Conservation (phyloP, 148 eudicot species). For the Camellia japonica region DNA sequence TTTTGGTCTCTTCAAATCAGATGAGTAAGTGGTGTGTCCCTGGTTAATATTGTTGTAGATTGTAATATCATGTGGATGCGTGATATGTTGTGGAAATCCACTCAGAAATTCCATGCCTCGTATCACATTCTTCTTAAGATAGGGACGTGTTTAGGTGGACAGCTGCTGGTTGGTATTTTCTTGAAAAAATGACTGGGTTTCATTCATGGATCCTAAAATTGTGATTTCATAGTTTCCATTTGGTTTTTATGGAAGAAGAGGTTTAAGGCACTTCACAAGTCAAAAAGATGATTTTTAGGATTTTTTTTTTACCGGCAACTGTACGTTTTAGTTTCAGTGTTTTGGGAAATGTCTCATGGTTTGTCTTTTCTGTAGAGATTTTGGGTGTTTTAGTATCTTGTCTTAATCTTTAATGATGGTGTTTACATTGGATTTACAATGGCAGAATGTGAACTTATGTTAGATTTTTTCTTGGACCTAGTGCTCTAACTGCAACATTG, state of each 20-base stretch:
- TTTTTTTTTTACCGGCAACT: not conserved
- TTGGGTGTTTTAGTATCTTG: not conserved
- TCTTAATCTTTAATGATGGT: not conserved
- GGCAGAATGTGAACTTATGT: not conserved
- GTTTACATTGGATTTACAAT: not conserved
- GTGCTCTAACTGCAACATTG: not conserved
- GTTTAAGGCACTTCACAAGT: not conserved
- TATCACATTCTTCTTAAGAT: not conserved
- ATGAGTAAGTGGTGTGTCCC: not conserved
- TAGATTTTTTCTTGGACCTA: not conserved
- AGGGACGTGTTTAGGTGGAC: not conserved
- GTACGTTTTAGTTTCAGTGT: not conserved
- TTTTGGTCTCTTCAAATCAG: not conserved
- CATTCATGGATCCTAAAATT: not conserved
- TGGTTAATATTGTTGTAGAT: constrained; percentile 1
- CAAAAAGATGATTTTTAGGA: not conserved
- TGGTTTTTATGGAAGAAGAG: not conserved
- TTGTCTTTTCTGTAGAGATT: not conserved
- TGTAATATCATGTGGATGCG: not conserved
- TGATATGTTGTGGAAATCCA: not conserved
- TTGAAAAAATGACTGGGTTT: not conserved
- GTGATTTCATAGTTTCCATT: not conserved
- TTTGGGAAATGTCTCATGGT: not conserved
- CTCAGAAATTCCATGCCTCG: not conserved
- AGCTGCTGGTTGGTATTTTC: not conserved